These are phyloP conservation scores for Solanum gracilifrons DNA, from an alignment of 257 asterid genomes.

Conservation along the genomic window DNA sequence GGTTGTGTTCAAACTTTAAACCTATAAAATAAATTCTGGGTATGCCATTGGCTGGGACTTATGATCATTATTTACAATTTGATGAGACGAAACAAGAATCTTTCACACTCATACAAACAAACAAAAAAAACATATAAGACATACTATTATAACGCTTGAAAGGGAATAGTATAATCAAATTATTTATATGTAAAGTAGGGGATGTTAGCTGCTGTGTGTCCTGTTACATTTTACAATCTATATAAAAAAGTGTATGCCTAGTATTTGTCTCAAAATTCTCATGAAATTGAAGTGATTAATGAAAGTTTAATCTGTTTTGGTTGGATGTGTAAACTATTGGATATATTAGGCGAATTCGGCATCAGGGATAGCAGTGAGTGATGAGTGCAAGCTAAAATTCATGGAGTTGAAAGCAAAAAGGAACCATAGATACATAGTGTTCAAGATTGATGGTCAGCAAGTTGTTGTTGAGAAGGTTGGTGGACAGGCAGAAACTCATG, in stretches of 20 bases:
- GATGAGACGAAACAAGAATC: not conserved
- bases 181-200: not conserved
- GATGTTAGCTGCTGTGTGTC: not conserved
- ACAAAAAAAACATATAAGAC: not conserved
- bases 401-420: conserved; percentile 59
- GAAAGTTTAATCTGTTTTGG: not conserved
- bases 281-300: not conserved
- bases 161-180: not conserved
- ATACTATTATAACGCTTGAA: not conserved
- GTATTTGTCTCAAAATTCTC: not conserved
- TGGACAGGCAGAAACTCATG: conserved; percentile 26
- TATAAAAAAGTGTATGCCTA: not conserved
- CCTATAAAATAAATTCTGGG: too few relatives aligned
- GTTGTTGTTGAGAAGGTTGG: conserved; percentile 53
- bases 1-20: too few relatives aligned
- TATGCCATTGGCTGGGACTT: not conserved
- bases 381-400: conserved; percentile 63
- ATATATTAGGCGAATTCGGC: conserved; percentile 48
- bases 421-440: conserved; percentile 38
- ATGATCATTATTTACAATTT: not conserved
- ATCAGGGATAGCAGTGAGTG: conserved; percentile 58
- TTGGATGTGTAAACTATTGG: not conserved
- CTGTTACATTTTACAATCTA: not conserved
- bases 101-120: not conserved
- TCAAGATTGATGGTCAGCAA: conserved; percentile 52